These are phyloP conservation scores for Quercus ilex DNA, from an alignment of 306 rosid genomes.

Conservation along the genomic window DNA sequence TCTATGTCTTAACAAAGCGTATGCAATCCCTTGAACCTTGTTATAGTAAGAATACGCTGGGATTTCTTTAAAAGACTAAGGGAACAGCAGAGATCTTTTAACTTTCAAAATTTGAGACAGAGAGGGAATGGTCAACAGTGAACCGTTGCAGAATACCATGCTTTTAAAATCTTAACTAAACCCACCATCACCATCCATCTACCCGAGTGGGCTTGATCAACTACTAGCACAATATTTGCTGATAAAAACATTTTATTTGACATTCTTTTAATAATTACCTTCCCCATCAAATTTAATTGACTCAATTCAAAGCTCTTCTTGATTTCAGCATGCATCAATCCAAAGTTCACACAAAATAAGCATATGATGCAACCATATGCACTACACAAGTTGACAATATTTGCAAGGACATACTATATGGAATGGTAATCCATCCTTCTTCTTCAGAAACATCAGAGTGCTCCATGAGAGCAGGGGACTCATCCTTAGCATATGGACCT, in stretches of 20 bases:
- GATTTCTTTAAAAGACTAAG: not conserved
- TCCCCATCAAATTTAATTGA: not conserved
- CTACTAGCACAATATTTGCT: not conserved
- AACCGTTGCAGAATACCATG: not conserved
- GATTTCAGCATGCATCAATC: not conserved
- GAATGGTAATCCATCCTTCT: slow-evolving; percentile 87
- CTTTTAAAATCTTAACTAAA: not conserved
- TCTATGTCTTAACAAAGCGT: not conserved
- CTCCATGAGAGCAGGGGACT: slow-evolving; percentile 37
- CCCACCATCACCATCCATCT: not conserved
- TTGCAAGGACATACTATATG: slow-evolving; percentile 54
- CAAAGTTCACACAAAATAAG: not conserved
- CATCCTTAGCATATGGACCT: slow-evolving; percentile 34
- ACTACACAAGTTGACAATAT: not conserved
- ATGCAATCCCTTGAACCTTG: not conserved
- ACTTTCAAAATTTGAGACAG: not conserved
- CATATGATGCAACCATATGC: not conserved
- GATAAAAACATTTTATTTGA: not conserved
- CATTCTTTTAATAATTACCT: not conserved
- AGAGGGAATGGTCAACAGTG: not conserved
- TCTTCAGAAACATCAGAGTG: slow-evolving; percentile 73
- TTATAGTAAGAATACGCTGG: not conserved
- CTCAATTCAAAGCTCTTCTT: not conserved
- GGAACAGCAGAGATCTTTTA: not conserved
- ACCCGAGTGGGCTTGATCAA: not conserved